Evolutionary conservation across 139 green algal genomes (phyloP).

Genomic region (Tetradesmus obliquus): DNA sequence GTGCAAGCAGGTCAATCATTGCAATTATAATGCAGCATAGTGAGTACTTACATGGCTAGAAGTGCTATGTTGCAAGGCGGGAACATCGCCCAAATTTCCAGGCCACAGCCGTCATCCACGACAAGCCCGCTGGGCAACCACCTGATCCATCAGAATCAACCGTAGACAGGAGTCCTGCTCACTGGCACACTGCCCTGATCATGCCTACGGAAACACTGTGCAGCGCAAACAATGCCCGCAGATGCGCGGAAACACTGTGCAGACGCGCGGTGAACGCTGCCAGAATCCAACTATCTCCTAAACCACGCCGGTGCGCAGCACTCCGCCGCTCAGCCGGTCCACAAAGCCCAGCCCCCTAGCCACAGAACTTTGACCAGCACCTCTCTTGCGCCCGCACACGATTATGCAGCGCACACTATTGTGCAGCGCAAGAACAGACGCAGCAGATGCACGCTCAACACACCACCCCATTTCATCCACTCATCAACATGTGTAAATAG

Average conservation of each 20-base stretch:
- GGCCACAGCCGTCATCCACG: too few relatives aligned
- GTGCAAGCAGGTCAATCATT: too few relatives aligned
- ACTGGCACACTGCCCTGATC: too few relatives aligned
- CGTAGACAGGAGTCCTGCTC: too few relatives aligned
- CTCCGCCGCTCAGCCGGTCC: slow-evolving; percentile 44
- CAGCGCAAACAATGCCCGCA: not conserved
- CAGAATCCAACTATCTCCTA: not conserved
- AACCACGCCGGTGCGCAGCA: slow-evolving; percentile 4
- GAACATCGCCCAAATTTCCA: too few relatives aligned
- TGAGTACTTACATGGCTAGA: too few relatives aligned
- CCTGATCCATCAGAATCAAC: too few relatives aligned
- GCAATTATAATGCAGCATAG: too few relatives aligned
- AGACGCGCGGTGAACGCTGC: too few relatives aligned
- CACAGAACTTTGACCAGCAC: not conserved
- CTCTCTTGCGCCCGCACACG: not conserved
- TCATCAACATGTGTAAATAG: too few relatives aligned
- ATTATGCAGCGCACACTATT: not conserved
- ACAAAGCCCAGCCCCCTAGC: slow-evolving; percentile 48
- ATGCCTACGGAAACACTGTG: not conserved
- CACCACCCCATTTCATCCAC: not conserved
- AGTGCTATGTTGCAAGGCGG: too few relatives aligned
- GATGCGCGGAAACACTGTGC: not conserved
- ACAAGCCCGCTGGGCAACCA: too few relatives aligned
- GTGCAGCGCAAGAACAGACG: not conserved
- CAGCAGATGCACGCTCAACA: not conserved